These are phyloP conservation scores for Parastagonospora nodorum DNA, from an alignment of 2,329 filamentous ascomycete species.

Conservation along the genomic window DNA sequence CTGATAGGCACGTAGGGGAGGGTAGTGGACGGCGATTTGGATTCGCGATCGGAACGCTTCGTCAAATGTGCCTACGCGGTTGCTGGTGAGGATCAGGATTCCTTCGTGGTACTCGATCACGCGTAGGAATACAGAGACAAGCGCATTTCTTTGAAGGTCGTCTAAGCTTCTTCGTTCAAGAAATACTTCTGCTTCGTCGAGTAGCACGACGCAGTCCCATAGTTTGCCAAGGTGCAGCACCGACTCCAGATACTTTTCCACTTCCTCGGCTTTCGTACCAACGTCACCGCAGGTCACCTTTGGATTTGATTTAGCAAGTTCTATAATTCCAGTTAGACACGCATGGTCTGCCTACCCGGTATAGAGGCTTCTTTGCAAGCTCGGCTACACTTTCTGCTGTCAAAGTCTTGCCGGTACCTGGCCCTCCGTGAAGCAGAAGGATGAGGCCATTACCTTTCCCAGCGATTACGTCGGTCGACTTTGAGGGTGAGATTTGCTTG, in stretches of 20 bases:
- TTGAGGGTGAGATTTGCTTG: too few relatives aligned
- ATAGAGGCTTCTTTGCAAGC: conserved; percentile 6
- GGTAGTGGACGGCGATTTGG: conserved; percentile 31
- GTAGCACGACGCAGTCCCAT: conserved; percentile 57
- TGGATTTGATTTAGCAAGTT: too few relatives aligned
- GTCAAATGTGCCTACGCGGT: conserved; percentile 46
- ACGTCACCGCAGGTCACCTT: conserved; percentile 11
- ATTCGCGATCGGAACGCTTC: conserved; percentile 42
- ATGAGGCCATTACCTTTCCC: conserved; percentile 35
- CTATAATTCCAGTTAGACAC: too few relatives aligned
- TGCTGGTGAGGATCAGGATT: conserved; percentile 46
- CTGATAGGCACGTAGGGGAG: not conserved
- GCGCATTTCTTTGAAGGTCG: conserved; percentile 22
- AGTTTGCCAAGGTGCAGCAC: conserved; percentile 49
- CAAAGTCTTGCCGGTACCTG: conserved; percentile 17
- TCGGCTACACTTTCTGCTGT: conserved; percentile 16
- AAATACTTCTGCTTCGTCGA: conserved; percentile 55
- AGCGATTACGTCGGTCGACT: conserved; percentile 52
- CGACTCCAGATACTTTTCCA: not conserved
- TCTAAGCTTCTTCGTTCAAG: conserved; percentile 12
- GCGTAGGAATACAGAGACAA: conserved; percentile 32
- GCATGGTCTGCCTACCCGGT: too few relatives aligned
- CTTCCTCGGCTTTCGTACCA: conserved; percentile 56
- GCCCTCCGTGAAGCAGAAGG: conserved; percentile 13
- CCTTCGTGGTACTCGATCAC: conserved; percentile 39